Base-by-base conservation (phyloP, 192 early-diverging fungal genomes). In the Dissophora ornata region DNA sequence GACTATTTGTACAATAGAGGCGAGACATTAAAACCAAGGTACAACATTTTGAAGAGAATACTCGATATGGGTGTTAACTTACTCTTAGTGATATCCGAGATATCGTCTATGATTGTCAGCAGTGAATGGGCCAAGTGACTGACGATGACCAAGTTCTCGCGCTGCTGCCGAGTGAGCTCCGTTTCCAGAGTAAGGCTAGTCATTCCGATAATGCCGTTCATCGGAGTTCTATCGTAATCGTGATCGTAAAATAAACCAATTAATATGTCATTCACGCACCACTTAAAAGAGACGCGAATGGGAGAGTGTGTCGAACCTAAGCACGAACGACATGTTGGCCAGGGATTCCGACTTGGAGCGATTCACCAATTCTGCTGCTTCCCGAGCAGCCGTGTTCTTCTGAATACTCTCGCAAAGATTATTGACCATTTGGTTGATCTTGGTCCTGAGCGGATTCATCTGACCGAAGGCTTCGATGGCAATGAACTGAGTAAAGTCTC, bases 391-490 rank as follows among this genome's bases (percentile, higher is more conserved):
- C 22, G 88, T 86, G 71, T 95, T 90, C 83, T 91, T 89, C 69
- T 89, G 83, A 45, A 95, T 90, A 67, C 87, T 90, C 45, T 90
- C 90, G 19, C 92, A 83, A 25, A 95, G 81, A 19, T 86, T 88
- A 32, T 81, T 82, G 3, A 93, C 90, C 91, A 95, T 93, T 53
- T 93, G 86, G 69, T 95, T 93, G 71, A 95, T 93, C 84, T 92
- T 89, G 46, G 87, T 89, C 70, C 91, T 91, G 58, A 93, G 81
- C 46, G 87, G 86, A 45, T 91, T 90, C 93, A 94, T 94, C 80
- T 94, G 91, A 55, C 93, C 93, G 30, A 87, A 88, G 2, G 91
- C 91, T 50, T 91, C 88, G 15, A 93, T 82, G 33, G 90, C 92
- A 51, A 94, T 93, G 66, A 90, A 83, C 24, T 85, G 81, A 22